Conservation (phyloP, 1,284 basidiomycete species). For the Chondrostereum purpureum region DNA sequence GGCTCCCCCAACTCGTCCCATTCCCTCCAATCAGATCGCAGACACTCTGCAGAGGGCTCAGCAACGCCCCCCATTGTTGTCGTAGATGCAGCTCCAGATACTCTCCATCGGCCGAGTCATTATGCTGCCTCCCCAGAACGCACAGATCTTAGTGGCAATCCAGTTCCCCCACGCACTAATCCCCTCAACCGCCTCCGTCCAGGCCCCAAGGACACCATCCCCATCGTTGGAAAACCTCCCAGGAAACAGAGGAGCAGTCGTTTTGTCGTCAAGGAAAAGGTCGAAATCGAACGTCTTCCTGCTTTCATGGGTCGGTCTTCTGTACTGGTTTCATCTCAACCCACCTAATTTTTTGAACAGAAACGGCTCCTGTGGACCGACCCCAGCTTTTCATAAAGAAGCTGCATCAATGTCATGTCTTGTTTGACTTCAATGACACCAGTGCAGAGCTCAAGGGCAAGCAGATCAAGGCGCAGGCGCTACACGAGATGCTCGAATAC, state of each 20-base stretch:
- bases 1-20: constrained; percentile 18
- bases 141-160: constrained; percentile 39
- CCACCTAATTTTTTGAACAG: constrained; percentile 39
- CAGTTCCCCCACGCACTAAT: constrained; percentile 54
- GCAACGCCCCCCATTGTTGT: constrained; percentile 83
- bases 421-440: constrained; percentile 99
- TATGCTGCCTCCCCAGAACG: constrained; percentile 42
- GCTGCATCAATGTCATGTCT: constrained; percentile 90
- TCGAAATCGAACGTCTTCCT: constrained; percentile 92
- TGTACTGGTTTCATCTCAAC: constrained; percentile 6
- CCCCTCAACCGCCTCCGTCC: constrained; percentile 64
- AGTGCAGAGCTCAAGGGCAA: constrained; percentile 95
- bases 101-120: constrained; percentile 28
- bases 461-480: constrained; percentile 96
- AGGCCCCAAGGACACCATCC: constrained; percentile 89
- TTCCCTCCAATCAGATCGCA: constrained; percentile 28
- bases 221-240: constrained; percentile 90
- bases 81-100: constrained; percentile 69
- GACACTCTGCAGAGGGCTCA: constrained; percentile 37
- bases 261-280: constrained; percentile 93
- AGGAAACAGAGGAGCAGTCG: constrained; percentile 94
- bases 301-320: constrained; percentile 80
- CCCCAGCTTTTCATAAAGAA: constrained; percentile 93
- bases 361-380: constrained; percentile 85
- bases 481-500: constrained; percentile 99